A percentile compares a stretch with the other conserved stretches of the same genome.
These are phyloP conservation scores for Dactylis glomerata DNA, from an alignment of 176 grass and related monocot genomes.

Conservation along the genomic window DNA sequence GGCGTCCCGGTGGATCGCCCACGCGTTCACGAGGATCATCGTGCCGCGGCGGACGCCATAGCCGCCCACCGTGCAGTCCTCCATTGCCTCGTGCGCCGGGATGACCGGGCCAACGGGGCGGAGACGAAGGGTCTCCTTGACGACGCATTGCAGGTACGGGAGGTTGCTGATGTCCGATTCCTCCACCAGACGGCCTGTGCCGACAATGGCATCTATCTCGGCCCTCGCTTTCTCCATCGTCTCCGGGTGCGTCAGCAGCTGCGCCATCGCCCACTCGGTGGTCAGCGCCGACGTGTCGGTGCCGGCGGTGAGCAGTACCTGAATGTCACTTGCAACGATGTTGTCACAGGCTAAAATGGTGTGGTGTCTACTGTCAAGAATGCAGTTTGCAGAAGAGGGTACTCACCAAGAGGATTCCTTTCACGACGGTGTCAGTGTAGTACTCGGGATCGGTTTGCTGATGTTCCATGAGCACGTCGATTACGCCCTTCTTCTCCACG, in stretches of 20 bases:
- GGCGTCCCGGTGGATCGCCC: conserved; percentile 55
- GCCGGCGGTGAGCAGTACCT: conserved; percentile 44
- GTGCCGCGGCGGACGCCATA: conserved; percentile 41
- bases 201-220: conserved; percentile 38
- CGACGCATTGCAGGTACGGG: conserved; percentile 45
- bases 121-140: conserved; percentile 63
- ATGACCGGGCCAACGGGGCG: conserved; percentile 44
- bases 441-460: conserved; percentile 48
- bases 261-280: conserved; percentile 69
- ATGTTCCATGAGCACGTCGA: conserved; percentile 46
- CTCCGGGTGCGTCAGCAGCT: conserved; percentile 37
- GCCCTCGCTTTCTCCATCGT: conserved; percentile 23
- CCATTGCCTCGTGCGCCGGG: conserved; percentile 56
- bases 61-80: conserved; percentile 46
- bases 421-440: conserved; percentile 55
- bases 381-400: background rate
- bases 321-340: background rate
- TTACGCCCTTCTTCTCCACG: conserved; percentile 26
- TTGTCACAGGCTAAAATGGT: background rate
- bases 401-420: conserved; percentile 51
- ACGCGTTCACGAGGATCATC: conserved; percentile 62
- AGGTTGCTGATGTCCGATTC: conserved; percentile 48
- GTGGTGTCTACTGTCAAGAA: background rate
- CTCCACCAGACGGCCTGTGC: conserved; percentile 36
- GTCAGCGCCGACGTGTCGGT: conserved; percentile 53